Evolutionary conservation across 164 flowering plant species (phyloP).

Genomic region (Stephania cephalantha): DNA sequence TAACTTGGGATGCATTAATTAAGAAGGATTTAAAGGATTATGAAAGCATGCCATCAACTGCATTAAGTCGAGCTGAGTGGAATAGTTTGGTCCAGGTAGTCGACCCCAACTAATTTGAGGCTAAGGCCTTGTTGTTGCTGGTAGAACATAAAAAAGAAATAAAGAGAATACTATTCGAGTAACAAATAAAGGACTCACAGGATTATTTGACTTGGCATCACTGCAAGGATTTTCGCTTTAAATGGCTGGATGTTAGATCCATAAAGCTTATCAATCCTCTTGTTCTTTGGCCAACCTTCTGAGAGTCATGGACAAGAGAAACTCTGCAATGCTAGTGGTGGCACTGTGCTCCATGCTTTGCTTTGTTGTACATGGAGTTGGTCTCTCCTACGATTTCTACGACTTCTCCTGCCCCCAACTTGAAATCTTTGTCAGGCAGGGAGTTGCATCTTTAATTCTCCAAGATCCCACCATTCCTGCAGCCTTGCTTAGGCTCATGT

Average conservation of each 20-base stretch:
- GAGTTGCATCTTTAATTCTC: conserved; percentile 8
- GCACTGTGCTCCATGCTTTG: background rate
- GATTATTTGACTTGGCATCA: background rate
- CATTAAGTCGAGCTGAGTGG: too few species aligned
- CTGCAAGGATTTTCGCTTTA: background rate
- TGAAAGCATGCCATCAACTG: too few species aligned
- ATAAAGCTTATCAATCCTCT: background rate
- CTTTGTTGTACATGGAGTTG: background rate
- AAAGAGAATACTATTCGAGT: background rate
- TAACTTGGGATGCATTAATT: too few species aligned
- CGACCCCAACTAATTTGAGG: too few species aligned
- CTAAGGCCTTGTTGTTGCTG: too few species aligned
- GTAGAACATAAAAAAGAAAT: background rate
- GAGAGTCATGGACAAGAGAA: background rate
- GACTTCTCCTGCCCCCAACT: conserved; percentile 17
- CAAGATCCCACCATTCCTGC: conserved; percentile 20
- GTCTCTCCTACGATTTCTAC: conserved; percentile 6
- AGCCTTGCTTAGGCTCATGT: conserved; percentile 31
- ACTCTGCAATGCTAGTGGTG: background rate
- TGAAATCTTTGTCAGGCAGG: conserved; percentile 17
- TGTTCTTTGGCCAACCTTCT: background rate
- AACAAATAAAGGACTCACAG: background rate
- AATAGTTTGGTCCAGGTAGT: too few species aligned
- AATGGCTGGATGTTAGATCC: background rate
- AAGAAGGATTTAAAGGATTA: too few species aligned